phyloP scores from a whole-genome alignment of 1,139 yeast genomes.

The Spencermartinsiella ligniputridi region DNA sequence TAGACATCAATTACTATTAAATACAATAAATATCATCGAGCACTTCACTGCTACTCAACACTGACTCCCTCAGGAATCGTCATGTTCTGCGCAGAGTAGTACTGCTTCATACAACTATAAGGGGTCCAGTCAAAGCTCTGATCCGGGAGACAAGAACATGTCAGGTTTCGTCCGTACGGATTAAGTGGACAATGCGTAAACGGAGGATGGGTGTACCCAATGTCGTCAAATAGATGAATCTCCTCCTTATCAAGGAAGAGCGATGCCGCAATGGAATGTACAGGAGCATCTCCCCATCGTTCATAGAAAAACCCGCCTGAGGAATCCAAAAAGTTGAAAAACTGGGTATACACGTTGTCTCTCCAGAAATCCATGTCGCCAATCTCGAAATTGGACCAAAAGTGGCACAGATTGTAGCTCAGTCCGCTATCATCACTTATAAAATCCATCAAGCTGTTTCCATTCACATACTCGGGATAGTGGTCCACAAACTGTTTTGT shows the following conservation, averaged over 20 bases:
- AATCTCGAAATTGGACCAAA: constrained; percentile 91
- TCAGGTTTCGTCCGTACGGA: constrained; percentile 39
- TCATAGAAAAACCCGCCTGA: constrained; percentile 90
- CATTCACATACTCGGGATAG: constrained; percentile 53
- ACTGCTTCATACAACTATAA: constrained; percentile 78
- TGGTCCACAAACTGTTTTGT: constrained; percentile 62
- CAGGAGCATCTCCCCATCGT: constrained; percentile 96
- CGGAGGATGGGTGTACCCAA: constrained; percentile 81
- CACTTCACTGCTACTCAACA: too few relatives aligned
- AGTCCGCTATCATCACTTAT: constrained; percentile 62
- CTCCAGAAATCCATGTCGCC: constrained; percentile 78
- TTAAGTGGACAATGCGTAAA: constrained; percentile 69
- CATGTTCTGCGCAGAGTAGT: constrained; percentile 50
- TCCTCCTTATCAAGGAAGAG: constrained; percentile 59
- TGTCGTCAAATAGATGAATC: constrained; percentile 74
- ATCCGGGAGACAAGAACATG: constrained; percentile 49
- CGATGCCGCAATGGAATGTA: constrained; percentile 77
- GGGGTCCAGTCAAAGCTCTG: constrained; percentile 83
- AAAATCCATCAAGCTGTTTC: constrained; percentile 64
- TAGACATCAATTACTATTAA: too few relatives aligned
- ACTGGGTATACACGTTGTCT: constrained; percentile 57
- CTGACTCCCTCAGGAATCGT: constrained; percentile 37
- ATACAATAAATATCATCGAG: too few relatives aligned
- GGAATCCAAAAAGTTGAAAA: constrained; percentile 66
- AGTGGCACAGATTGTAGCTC: constrained; percentile 76